Base-by-base conservation (phyloP, 768 basidiomycete species). In the Plicaturopsis crispa region DNA sequence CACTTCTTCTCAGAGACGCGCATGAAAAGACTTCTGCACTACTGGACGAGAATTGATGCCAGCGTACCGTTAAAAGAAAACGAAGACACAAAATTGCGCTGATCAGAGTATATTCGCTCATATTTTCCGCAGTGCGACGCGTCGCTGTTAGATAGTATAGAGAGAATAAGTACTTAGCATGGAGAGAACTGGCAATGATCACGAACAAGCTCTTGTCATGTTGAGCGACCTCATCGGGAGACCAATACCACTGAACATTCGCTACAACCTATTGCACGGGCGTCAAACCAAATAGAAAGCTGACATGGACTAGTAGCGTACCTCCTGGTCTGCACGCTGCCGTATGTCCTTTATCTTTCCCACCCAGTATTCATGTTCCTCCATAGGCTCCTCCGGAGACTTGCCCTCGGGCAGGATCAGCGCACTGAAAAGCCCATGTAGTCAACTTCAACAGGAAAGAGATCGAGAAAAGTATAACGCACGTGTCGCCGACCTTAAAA, bases 211-310 rank as follows among this genome's bases (percentile, higher is more conserved):
- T 67, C 21, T 69, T 68, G 21, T 72, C 48, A 0, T 65, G 55
- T 1, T 45, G 45, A 0, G 58, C 56, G 0, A 73, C 67, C 24
- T 81, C 78, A n/a, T 55, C 35, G 0, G 65, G 61, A 1, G 68
- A 62, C 53, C 73, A 81, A 34, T 58, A 78, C 78, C 78, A 81
- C 34, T 71, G 65, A 0, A 80, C 64, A 7, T 45, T 51, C 0
- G 59, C 63, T 73, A 73, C 79, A 0, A 79, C 76, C 69, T 80
- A 31, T 30, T 5, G 23, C 20, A 14, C 16, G 3, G 11, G 5
- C 8, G 28, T 30, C 28, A 1, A 31, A 16, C 24, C 19, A 12
- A 16, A 22, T 32, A 32, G 16, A 20, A 4, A 8, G 2, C 5
- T 12, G 22, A 38, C 23, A 13, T 1, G 16, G 31, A 13, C 2